phyloP scores from a whole-genome alignment of 2,329 filamentous ascomycete genomes.

The Dothistroma pini region DNA sequence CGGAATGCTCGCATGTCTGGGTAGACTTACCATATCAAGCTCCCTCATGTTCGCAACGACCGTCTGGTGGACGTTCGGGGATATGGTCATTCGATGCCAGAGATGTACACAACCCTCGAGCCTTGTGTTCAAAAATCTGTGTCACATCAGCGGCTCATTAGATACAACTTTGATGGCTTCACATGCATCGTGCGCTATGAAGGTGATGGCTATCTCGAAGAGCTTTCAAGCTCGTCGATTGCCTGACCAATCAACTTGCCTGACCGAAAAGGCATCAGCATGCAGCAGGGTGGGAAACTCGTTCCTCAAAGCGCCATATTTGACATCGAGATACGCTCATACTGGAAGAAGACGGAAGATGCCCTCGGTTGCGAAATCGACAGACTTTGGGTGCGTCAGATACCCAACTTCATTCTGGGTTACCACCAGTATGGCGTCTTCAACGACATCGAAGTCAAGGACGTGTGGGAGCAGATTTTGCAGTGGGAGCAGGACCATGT shows the following conservation, averaged over 20 bases:
- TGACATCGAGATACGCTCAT: constrained; percentile 51
- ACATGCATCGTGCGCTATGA: constrained; percentile 55
- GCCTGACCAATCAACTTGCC: background rate
- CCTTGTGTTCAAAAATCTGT: constrained; percentile 50
- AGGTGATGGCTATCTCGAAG: constrained; percentile 53
- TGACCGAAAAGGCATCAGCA: constrained; percentile 5
- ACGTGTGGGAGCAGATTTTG: constrained; percentile 38
- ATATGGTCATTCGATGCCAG: constrained; percentile 64
- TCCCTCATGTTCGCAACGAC: constrained; percentile 51
- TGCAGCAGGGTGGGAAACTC: constrained; percentile 13
- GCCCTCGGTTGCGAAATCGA: constrained; percentile 42
- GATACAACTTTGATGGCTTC: constrained; percentile 56
- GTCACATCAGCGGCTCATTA: constrained; percentile 60
- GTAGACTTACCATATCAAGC: constrained; percentile 38
- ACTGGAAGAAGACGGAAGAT: constrained; percentile 32
- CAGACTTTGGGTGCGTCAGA: constrained; percentile 50
- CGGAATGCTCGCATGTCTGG: background rate
- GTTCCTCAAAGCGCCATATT: constrained; percentile 47
- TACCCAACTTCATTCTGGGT: constrained; percentile 51
- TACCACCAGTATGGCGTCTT: constrained; percentile 48
- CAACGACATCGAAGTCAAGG: constrained; percentile 38
- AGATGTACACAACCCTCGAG: constrained; percentile 64
- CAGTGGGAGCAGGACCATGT: constrained; percentile 44
- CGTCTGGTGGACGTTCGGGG: constrained; percentile 56
- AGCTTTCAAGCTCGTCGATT: constrained; percentile 1